Conservation (phyloP, 2,329 filamentous ascomycete genomes). For the Trichoderma aggressivum region DNA sequence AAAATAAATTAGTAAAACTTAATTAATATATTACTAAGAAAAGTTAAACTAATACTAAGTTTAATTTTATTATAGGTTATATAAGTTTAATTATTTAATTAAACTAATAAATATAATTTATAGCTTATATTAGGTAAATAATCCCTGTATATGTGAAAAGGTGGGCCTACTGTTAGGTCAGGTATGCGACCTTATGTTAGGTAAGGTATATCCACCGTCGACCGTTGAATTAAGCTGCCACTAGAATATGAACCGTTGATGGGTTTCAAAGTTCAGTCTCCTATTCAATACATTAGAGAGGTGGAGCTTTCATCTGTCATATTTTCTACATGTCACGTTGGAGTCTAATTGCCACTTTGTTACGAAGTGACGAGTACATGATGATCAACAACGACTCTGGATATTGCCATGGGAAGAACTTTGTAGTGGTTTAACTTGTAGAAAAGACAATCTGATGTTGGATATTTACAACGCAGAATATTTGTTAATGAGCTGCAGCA, state of each 20-base stretch:
- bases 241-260: not conserved
- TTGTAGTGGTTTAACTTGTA: not conserved
- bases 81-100: too few species aligned
- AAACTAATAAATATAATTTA: too few species aligned
- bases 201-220: too few species aligned
- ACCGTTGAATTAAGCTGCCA: not conserved
- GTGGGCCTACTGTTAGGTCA: too few species aligned
- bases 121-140: too few species aligned
- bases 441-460: not conserved
- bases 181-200: too few species aligned
- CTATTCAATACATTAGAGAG: not conserved
- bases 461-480: constrained; percentile 25
- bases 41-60: too few species aligned
- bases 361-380: not conserved
- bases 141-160: too few species aligned
- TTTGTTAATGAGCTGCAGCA: constrained; percentile 42
- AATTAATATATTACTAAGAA: too few species aligned
- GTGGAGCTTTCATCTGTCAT: not conserved
- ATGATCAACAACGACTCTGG: not conserved
- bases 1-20: too few species aligned
- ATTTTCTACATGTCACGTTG: not conserved
- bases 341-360: not conserved
- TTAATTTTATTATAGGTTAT: too few species aligned
- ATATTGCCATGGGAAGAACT: not conserved
- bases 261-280: not conserved